A percentile compares a stretch with the other conserved stretches of the same genome.
Conservation (phyloP, 169 alveolate genomes). For the Cyclospora cayetanensis region DNA sequence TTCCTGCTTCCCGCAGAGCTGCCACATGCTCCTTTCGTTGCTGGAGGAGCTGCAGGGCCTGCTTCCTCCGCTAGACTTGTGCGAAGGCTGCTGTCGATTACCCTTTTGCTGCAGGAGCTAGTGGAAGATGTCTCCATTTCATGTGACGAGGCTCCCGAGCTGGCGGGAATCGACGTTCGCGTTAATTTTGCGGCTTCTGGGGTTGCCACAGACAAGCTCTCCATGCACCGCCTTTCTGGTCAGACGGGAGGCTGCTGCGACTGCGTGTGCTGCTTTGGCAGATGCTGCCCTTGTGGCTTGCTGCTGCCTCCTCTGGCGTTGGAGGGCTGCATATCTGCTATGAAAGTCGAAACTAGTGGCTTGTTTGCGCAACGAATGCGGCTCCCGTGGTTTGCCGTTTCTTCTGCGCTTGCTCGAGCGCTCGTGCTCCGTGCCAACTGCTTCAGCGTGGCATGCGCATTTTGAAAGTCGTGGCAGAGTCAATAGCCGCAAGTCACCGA, state of each 20-base stretch:
- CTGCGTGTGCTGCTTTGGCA: background rate
- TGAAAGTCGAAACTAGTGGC: background rate
- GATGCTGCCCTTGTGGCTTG: background rate
- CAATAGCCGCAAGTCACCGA: background rate
- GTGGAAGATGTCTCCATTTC: background rate
- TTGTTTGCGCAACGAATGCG: no score
- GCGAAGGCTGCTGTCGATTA: background rate
- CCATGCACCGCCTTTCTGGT: background rate
- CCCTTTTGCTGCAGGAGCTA: background rate
- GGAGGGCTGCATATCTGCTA: background rate
- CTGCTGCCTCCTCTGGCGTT: background rate
- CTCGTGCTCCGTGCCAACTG: no score
- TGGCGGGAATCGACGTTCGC: background rate
- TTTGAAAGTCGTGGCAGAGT: background rate
- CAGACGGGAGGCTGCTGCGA: background rate
- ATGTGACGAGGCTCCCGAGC: background rate
- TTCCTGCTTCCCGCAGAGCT: background rate
- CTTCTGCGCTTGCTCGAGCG: no score
- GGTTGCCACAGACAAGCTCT: background rate
- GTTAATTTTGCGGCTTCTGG: background rate
- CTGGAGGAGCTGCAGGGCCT: background rate
- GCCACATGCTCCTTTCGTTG: background rate
- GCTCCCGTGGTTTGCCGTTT: no score
- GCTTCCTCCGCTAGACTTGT: background rate
- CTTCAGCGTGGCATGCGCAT: no score